A percentile compares a stretch with the other conserved stretches of the same genome.
Conservation (phyloP, 805 yeast genomes). For the Hanseniaspora jakobsenii region DNA sequence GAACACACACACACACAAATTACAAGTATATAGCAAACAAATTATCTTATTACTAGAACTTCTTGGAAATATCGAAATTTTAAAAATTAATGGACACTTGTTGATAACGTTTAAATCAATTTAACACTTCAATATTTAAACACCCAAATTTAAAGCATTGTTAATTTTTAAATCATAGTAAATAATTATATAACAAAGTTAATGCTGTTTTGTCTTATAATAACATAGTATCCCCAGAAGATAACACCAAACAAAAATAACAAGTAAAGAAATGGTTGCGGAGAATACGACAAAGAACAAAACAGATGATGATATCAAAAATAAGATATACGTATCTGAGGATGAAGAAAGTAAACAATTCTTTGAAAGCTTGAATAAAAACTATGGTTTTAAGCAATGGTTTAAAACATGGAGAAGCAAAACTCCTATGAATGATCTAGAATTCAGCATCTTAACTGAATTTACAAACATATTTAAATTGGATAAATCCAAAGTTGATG, state of each 20-base stretch:
- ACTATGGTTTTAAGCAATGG: slow-evolving; percentile 27
- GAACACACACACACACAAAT: too few relatives aligned
- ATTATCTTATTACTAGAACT: too few relatives aligned
- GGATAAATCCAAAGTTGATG: slow-evolving; percentile 34
- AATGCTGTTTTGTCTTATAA: too few relatives aligned
- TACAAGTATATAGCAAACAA: too few relatives aligned
- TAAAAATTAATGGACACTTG: too few relatives aligned
- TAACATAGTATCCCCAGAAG: background rate
- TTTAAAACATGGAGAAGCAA: slow-evolving; percentile 35
- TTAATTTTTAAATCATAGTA: too few relatives aligned
- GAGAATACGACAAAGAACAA: too few relatives aligned
- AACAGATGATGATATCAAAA: background rate
- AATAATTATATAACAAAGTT: too few relatives aligned
- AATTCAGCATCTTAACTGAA: slow-evolving; percentile 40
- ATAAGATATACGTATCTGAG: background rate
- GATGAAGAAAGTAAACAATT: slow-evolving; percentile 1
- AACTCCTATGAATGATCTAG: slow-evolving; percentile 30
- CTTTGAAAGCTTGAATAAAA: slow-evolving; percentile 12
- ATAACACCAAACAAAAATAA: background rate
- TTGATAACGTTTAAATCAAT: too few relatives aligned
- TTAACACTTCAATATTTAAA: too few relatives aligned
- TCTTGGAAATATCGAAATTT: too few relatives aligned
- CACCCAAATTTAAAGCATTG: too few relatives aligned
- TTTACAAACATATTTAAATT: slow-evolving; percentile 50
- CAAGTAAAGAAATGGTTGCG: background rate